Evolutionary conservation across 345 rosid species (phyloP), one percentile per base, ranked within the genome.

Genomic region (Passiflora organensis): DNA sequence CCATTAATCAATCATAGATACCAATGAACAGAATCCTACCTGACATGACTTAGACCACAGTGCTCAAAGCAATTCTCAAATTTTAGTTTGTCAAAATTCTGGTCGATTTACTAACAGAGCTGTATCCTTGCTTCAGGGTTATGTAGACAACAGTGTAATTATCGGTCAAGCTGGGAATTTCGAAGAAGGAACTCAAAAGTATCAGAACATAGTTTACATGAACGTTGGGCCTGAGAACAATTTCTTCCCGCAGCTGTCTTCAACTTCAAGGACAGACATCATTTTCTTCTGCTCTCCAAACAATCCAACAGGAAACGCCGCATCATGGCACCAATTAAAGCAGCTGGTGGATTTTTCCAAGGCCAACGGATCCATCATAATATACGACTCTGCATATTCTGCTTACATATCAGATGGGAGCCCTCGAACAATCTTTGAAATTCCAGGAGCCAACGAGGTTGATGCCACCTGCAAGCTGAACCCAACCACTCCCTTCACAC

Each of bases 231-330:
- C 80, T 34, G 60, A 82, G 38, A 86, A 79, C 44, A 72, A 70
- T 32, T 89, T 86, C 61, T 86, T 89, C 53, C 97, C 97, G 1
- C 79, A 86, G 49, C 57, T 89, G 59, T 18, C 72, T 6, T 63
- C 54, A 16, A 75, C 76, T 15, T 56, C 83, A 47, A 80, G 82
- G 43, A 85, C 94, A 21, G 87, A 91, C 67, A 69, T 85, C 44
- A 91, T 87, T 58, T 91, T 91, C 89, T 85, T 87, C 60, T 91
- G 96, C 59, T 91, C 96, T 51, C 97, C 96, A 38, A 91, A 85
- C 67, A 91, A 91, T 65, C 97, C 96, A 1, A 91, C 97, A 17
- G 96, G 94, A 16, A 59, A 81, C 20, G 94, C 82, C 0, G 94
- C 96, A 0, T 48, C 97, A 0, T 53, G 82, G 55, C 34, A 56